Conservation (phyloP, 2,329 filamentous ascomycete genomes). For the Ophiostoma tasmaniense region DNA sequence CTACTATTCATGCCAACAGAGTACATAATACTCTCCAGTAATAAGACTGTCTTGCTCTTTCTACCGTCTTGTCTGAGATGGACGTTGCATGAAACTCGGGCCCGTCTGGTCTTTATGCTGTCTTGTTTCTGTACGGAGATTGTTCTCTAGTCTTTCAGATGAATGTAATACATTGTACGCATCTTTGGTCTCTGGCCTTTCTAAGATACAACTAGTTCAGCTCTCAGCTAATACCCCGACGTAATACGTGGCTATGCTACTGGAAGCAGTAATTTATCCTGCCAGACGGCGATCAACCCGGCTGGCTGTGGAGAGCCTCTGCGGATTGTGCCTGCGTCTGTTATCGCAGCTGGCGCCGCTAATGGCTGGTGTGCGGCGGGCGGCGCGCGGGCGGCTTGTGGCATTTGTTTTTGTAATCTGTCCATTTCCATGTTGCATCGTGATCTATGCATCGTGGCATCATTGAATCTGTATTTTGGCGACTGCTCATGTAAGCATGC, state of each 20-base stretch:
- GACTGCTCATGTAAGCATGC: not conserved
- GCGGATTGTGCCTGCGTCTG: slow-evolving; percentile 4
- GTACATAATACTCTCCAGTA: too few species aligned
- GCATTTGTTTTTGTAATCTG: slow-evolving; percentile 1
- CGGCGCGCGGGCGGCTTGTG: not conserved
- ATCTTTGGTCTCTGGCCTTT: not conserved
- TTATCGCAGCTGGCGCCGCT: not conserved
- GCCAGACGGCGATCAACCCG: not conserved
- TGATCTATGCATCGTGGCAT: not conserved
- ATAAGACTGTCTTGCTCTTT: not conserved
- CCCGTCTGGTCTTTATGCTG: not conserved
- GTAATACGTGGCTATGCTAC: not conserved
- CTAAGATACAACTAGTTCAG: too few species aligned
- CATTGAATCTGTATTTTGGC: not conserved
- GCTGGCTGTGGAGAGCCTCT: not conserved
- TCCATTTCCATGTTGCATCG: slow-evolving; percentile 1
- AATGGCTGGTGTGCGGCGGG: not conserved
- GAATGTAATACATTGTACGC: not conserved
- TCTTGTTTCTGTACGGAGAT: not conserved
- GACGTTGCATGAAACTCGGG: not conserved
- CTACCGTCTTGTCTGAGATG: not conserved
- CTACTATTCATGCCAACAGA: too few species aligned
- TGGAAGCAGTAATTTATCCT: not conserved
- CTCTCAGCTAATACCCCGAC: not conserved
- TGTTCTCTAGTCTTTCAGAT: not conserved